Percentiles rank a stretch among this genome's conserved stretches.
These are phyloP conservation scores for Plectosphaerella cucumerina DNA, from an alignment of 2,329 filamentous ascomycete species.

Conservation along the genomic window DNA sequence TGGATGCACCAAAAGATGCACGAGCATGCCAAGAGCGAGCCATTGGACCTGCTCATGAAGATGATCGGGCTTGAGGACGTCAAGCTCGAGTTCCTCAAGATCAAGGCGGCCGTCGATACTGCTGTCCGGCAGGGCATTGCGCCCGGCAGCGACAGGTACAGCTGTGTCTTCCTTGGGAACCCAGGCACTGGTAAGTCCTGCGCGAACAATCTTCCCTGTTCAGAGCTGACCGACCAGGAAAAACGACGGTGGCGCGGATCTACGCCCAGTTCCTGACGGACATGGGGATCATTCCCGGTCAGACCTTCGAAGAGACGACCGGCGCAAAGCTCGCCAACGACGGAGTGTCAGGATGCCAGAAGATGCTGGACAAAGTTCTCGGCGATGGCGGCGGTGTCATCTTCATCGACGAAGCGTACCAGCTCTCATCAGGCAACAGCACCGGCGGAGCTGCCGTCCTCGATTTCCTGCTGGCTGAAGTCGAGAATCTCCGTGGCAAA, in stretches of 20 bases:
- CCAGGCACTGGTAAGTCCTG: slow-evolving; percentile 61
- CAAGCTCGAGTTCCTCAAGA: slow-evolving; percentile 57
- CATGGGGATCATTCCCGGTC: slow-evolving; percentile 58
- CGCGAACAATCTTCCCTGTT: not conserved
- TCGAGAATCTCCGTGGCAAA: slow-evolving; percentile 68
- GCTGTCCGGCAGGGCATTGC: slow-evolving; percentile 52
- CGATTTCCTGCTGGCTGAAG: slow-evolving; percentile 67
- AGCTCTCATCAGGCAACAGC: slow-evolving; percentile 58
- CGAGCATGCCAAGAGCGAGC: slow-evolving; percentile 44
- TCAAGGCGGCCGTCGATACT: slow-evolving; percentile 62
- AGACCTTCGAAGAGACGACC: slow-evolving; percentile 60
- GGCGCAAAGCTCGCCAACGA: slow-evolving; percentile 62
- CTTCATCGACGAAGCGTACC: slow-evolving; percentile 79
- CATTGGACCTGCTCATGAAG: slow-evolving; percentile 60
- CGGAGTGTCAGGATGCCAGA: slow-evolving; percentile 55
- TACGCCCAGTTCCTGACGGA: slow-evolving; percentile 63
- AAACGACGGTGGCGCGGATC: slow-evolving; percentile 71
- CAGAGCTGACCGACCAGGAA: slow-evolving; percentile 27
- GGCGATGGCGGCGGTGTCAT: slow-evolving; percentile 61
- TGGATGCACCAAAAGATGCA: slow-evolving; percentile 58
- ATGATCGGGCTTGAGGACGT: slow-evolving; percentile 70
- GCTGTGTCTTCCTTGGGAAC: slow-evolving; percentile 63
- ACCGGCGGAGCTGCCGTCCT: slow-evolving; percentile 57
- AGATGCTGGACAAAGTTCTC: slow-evolving; percentile 42
- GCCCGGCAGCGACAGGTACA: slow-evolving; percentile 55